Evolutionary conservation across 2,329 filamentous ascomycete species (phyloP).

Genomic region (Pestalotiopsis sp.): DNA sequence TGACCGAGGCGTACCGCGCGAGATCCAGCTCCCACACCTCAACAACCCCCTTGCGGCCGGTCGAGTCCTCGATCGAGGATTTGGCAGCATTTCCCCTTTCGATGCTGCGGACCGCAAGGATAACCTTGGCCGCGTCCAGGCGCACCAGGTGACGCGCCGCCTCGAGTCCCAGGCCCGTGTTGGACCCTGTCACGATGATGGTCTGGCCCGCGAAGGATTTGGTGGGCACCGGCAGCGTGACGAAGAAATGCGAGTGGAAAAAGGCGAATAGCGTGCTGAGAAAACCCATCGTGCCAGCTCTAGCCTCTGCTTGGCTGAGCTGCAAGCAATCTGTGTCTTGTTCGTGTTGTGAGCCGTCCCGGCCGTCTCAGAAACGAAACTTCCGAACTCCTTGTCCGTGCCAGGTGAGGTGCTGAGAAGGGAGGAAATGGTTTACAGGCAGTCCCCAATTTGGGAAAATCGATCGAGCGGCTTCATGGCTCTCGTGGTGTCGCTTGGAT

Average conservation of each 20-base stretch:
- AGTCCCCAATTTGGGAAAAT: too few relatives aligned
- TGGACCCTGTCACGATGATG: slow-evolving; percentile 37
- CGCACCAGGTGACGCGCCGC: slow-evolving; percentile 33
- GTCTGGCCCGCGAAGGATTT: slow-evolving; percentile 31
- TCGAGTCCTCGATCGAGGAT: slow-evolving; percentile 30
- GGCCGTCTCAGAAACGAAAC: too few relatives aligned
- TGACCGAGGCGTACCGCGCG: slow-evolving; percentile 40
- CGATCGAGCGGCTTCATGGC: too few relatives aligned
- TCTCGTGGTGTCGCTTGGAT: too few relatives aligned
- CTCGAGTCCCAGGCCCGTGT: slow-evolving; percentile 38
- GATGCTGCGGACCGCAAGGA: slow-evolving; percentile 33
- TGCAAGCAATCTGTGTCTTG: too few relatives aligned
- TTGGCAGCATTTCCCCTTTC: slow-evolving; percentile 39
- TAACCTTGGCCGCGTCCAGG: slow-evolving; percentile 24
- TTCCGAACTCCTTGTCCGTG: too few relatives aligned
- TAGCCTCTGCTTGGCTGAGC: neutral
- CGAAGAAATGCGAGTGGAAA: slow-evolving; percentile 9
- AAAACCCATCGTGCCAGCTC: neutral
- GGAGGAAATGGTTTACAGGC: too few relatives aligned
- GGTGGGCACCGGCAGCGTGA: slow-evolving; percentile 24
- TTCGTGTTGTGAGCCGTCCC: too few relatives aligned
- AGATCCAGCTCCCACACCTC: slow-evolving; percentile 50
- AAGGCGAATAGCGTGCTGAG: slow-evolving; percentile 3
- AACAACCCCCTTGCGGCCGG: slow-evolving; percentile 22
- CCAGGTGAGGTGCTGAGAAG: too few relatives aligned